phyloP scores from a whole-genome alignment of 208 protist genomes.

The Leishmania arabica region DNA sequence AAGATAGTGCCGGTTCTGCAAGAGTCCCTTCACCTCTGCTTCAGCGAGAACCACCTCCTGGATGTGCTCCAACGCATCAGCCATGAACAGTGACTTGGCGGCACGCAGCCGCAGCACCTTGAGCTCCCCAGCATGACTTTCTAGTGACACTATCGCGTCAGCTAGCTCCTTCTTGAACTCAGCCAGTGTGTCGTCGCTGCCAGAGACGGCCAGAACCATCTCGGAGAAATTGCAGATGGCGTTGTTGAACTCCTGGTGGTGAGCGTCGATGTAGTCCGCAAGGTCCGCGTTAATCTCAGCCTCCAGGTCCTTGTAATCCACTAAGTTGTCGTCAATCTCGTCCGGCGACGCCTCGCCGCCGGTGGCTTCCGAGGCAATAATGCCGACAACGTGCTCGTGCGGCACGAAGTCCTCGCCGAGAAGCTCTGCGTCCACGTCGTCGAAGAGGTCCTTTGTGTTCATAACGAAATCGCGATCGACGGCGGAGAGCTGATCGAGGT shows the following conservation, averaged over 20 bases:
- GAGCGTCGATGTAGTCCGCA: constrained; percentile 72
- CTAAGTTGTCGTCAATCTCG: constrained; percentile 72
- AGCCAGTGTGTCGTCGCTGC: constrained; percentile 79
- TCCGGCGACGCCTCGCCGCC: constrained; percentile 55
- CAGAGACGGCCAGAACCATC: constrained; percentile 82
- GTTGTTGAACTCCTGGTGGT: constrained; percentile 84
- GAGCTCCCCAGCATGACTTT: constrained; percentile 75
- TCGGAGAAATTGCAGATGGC: constrained; percentile 80
- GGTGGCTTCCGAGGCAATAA: constrained; percentile 58
- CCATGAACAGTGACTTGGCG: constrained; percentile 75
- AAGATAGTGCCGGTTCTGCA: constrained; percentile 61
- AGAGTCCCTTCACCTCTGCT: constrained; percentile 49
- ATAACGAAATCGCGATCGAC: constrained; percentile 66
- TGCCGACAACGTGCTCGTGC: constrained; percentile 77
- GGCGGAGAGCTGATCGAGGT: constrained; percentile 34
- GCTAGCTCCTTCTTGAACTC: constrained; percentile 67
- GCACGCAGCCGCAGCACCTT: constrained; percentile 70
- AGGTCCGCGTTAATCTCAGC: constrained; percentile 67
- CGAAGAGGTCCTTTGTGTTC: constrained; percentile 68
- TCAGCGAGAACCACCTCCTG: constrained; percentile 58
- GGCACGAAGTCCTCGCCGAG: constrained; percentile 69
- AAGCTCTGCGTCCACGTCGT: constrained; percentile 68
- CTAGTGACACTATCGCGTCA: constrained; percentile 56
- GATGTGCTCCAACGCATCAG: constrained; percentile 54
- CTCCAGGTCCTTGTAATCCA: constrained; percentile 64